phyloP scores from a whole-genome alignment of 2,329 filamentous ascomycete species.

The Hypoxylon sp. region DNA sequence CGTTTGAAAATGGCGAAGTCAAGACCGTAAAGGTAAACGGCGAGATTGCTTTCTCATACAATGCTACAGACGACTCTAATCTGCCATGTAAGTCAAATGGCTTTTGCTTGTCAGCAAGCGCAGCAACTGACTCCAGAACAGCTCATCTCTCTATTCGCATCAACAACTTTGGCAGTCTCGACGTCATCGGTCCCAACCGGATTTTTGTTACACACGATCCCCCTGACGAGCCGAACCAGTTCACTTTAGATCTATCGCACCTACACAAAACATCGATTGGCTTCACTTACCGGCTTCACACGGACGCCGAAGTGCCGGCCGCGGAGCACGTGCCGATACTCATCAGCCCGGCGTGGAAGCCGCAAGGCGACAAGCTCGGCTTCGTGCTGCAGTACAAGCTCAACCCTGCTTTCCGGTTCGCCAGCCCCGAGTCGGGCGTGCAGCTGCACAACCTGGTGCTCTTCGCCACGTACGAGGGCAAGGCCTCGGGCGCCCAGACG shows the following conservation, averaged over 20 bases:
- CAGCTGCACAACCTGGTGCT: conserved; percentile 80
- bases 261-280: conserved; percentile 81
- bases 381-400: conserved; percentile 86
- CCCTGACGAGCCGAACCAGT: conserved; percentile 79
- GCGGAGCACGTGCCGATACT: conserved; percentile 76
- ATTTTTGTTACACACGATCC: conserved; percentile 82
- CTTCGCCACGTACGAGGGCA: conserved; percentile 76
- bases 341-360: conserved; percentile 82
- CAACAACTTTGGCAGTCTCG: conserved; percentile 87
- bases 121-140: conserved; percentile 45
- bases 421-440: conserved; percentile 57
- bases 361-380: conserved; percentile 85
- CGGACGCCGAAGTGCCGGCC: conserved; percentile 65
- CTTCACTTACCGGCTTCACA: conserved; percentile 91
- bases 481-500: conserved; percentile 75
- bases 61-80: conserved; percentile 64
- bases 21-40: conserved; percentile 82
- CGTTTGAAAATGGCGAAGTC: conserved; percentile 79
- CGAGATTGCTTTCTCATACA: conserved; percentile 90
- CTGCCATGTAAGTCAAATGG: conserved; percentile 59
- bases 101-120: neutral
- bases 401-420: conserved; percentile 73
- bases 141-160: conserved; percentile 78
- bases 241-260: conserved; percentile 78
- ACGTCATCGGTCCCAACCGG: conserved; percentile 93